Percentiles rank a stretch among this genome's conserved stretches.
phyloP scores from a whole-genome alignment of 106 monocot genomes.

The Amphibolis antarctica region DNA sequence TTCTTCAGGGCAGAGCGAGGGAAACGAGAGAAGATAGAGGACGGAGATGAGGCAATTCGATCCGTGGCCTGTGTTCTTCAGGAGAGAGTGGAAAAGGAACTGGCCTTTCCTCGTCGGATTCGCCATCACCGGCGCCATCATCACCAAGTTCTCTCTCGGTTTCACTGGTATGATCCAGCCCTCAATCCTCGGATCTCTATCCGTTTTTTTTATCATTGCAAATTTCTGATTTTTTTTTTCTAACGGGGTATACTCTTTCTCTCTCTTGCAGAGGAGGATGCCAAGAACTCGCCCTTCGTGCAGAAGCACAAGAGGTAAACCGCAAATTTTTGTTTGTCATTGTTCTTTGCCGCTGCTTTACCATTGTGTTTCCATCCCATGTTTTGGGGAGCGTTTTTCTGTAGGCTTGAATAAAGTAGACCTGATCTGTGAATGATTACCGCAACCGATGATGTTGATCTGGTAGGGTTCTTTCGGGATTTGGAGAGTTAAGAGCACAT shows the following conservation, averaged over 20 bases:
- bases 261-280: constrained; percentile 57
- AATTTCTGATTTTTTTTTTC: not conserved
- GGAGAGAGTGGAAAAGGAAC: constrained; percentile 57
- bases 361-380: not conserved
- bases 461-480: too few relatives aligned
- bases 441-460: too few relatives aligned
- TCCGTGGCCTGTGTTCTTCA: constrained; percentile 96
- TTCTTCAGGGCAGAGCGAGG: too few relatives aligned
- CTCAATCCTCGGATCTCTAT: not conserved
- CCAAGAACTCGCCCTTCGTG: constrained; percentile 66
- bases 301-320: constrained; percentile 53
- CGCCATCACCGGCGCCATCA: constrained; percentile 72
- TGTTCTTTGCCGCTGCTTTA: not conserved
- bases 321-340: not conserved
- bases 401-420: too few relatives aligned
- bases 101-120: constrained; percentile 93
- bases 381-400: not conserved
- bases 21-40: not conserved
- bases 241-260: not conserved
- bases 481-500: too few relatives aligned
- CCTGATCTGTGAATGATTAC: too few relatives aligned
- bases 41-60: constrained; percentile 60
- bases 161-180: constrained; percentile 40
- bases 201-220: not conserved
- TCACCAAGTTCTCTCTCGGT: constrained; percentile 56